phyloP scores from a whole-genome alignment of 768 basidiomycete genomes.

The Mycena maculata region DNA sequence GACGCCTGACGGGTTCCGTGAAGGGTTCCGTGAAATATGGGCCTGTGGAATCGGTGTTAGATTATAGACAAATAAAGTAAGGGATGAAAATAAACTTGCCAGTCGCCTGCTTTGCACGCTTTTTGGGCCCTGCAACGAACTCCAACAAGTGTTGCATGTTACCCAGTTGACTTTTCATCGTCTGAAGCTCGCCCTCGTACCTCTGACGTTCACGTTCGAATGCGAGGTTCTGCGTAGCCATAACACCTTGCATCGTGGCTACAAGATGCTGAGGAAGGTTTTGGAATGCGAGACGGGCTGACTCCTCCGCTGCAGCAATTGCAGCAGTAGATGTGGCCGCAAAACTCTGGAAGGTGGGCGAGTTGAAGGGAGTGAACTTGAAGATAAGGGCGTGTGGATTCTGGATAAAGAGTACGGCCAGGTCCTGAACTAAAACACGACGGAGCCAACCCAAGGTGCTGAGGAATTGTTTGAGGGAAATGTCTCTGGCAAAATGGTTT shows the following conservation, averaged over 20 bases:
- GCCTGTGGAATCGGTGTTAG: too few relatives aligned
- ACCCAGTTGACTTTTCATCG: not conserved
- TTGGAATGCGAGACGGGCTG: not conserved
- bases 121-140: not conserved
- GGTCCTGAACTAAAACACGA: not conserved
- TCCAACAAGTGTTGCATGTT: not conserved
- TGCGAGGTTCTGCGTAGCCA: conserved; percentile 1
- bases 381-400: not conserved
- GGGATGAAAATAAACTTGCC: not conserved
- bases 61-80: too few relatives aligned
- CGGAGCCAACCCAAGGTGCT: not conserved
- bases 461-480: not conserved
- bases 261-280: conserved; percentile 14
- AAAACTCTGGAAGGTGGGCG: not conserved
- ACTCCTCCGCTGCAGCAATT: not conserved
- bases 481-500: not conserved
- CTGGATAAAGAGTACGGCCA: conserved; percentile 1
- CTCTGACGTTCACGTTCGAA: conserved; percentile 3
- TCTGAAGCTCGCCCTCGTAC: not conserved
- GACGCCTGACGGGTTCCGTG: too few relatives aligned
- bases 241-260: not conserved
- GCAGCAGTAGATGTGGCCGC: not conserved
- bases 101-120: not conserved
- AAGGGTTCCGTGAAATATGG: too few relatives aligned
- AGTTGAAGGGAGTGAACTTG: conserved; percentile 2